phyloP scores from a whole-genome alignment of 176 grass and related monocot species.

The Echinochloa phyllopogon region DNA sequence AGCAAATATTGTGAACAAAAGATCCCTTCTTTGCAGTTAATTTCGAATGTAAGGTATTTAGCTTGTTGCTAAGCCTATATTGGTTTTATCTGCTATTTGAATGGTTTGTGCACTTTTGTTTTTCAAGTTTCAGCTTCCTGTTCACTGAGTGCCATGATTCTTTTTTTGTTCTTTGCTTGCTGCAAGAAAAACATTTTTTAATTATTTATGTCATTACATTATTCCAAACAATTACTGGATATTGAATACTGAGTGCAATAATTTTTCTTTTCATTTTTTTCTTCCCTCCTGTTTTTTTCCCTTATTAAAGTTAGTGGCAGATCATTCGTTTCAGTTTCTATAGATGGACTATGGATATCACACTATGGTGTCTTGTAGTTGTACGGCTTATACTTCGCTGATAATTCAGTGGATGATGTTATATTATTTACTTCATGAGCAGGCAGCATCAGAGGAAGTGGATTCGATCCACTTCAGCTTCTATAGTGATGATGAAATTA shows the following conservation, averaged over 20 bases:
- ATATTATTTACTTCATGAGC: conserved; percentile 26
- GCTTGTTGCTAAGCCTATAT: background rate
- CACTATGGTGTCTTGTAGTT: background rate
- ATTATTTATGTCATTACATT: background rate
- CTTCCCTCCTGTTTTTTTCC: too few relatives aligned
- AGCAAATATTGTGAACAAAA: background rate
- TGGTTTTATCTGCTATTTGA: background rate
- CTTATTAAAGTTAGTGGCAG: background rate
- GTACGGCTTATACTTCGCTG: background rate
- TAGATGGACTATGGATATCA: background rate
- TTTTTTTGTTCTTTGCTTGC: background rate
- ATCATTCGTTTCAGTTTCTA: background rate
- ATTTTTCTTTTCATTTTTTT: background rate
- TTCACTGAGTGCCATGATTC: background rate
- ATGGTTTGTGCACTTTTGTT: background rate
- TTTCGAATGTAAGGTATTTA: background rate
- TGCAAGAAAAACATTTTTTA: background rate
- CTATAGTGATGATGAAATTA: conserved; percentile 67
- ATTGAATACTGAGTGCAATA: background rate
- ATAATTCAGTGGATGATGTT: background rate
- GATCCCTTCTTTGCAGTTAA: background rate
- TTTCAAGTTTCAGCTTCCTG: background rate
- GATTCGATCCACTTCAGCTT: conserved; percentile 82
- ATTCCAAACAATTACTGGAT: background rate
- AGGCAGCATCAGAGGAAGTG: conserved; percentile 73